phyloP scores from a whole-genome alignment of 2,329 filamentous ascomycete genomes.

The Monilinia fructicola region DNA sequence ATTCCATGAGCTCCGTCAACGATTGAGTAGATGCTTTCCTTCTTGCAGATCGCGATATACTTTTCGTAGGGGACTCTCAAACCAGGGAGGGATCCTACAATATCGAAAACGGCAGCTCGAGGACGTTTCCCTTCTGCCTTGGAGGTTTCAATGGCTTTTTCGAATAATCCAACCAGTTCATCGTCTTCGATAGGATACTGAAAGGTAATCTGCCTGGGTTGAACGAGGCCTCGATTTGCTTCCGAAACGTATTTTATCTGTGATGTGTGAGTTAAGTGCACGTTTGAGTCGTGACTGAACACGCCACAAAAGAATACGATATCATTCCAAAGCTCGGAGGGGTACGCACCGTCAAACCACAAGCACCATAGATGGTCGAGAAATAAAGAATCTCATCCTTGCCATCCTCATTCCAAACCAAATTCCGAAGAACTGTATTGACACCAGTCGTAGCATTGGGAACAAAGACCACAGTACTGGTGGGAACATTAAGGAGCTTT shows the following conservation, averaged over 20 bases:
- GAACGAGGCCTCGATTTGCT: conserved; percentile 49
- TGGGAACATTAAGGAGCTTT: conserved; percentile 62
- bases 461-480: conserved; percentile 71
- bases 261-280: background rate
- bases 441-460: conserved; percentile 77
- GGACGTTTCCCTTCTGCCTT: conserved; percentile 59
- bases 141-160: conserved; percentile 54
- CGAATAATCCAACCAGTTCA: conserved; percentile 62
- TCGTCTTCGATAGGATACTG: conserved; percentile 69
- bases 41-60: conserved; percentile 62
- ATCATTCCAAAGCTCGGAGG: background rate
- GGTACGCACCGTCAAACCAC: conserved; percentile 63
- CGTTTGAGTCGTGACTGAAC: background rate
- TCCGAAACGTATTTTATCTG: conserved; percentile 64
- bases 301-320: background rate
- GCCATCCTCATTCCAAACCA: conserved; percentile 60
- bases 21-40: conserved; percentile 67
- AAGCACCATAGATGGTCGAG: conserved; percentile 51
- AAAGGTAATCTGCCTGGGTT: conserved; percentile 56
- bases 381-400: conserved; percentile 77
- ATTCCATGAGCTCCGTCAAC: conserved; percentile 80
- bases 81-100: conserved; percentile 75
- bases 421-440: conserved; percentile 76
- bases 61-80: conserved; percentile 75
- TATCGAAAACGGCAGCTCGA: conserved; percentile 73